These are phyloP conservation scores for Kwoniella europaea DNA, from an alignment of 768 basidiomycete species.

Conservation along the genomic window DNA sequence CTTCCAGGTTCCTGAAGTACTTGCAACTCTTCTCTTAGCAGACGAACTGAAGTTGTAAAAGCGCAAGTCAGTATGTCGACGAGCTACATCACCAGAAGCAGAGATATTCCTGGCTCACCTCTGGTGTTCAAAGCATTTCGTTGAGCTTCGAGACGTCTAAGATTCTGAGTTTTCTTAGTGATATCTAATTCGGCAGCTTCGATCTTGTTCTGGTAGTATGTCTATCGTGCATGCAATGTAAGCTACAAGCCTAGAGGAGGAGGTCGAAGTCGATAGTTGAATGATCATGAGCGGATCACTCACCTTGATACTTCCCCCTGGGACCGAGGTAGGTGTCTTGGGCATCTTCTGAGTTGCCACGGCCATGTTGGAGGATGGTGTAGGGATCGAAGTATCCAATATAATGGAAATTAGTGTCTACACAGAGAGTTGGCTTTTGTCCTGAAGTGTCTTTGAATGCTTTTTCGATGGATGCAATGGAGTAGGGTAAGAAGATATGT, in stretches of 20 bases:
- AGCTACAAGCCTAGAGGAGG: background rate
- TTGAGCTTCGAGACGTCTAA: slow-evolving; percentile 93
- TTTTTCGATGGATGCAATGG: too few species aligned
- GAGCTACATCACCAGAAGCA: slow-evolving; percentile 60
- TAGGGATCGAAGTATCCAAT: background rate
- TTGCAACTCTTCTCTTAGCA: slow-evolving; percentile 89
- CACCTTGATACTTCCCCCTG: slow-evolving; percentile 49
- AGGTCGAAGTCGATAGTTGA: background rate
- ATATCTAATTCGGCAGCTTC: slow-evolving; percentile 90
- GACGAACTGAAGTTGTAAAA: slow-evolving; percentile 63
- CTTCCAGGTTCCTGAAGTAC: slow-evolving; percentile 92
- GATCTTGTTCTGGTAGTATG: slow-evolving; percentile 95
- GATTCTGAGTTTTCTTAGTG: slow-evolving; percentile 94
- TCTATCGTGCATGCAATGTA: slow-evolving; percentile 60
- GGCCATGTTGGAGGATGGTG: slow-evolving; percentile 26
- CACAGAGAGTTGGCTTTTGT: too few species aligned
- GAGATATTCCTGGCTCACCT: slow-evolving; percentile 63
- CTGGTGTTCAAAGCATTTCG: slow-evolving; percentile 94
- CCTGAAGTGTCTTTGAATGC: too few species aligned
- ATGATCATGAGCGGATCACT: background rate
- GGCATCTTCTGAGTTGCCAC: slow-evolving; percentile 45
- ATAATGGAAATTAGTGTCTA: too few species aligned
- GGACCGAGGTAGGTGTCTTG: slow-evolving; percentile 26
- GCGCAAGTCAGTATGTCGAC: slow-evolving; percentile 52
- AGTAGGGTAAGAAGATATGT: too few species aligned